Percentiles rank a stretch among this genome's conserved stretches.
Evolutionary conservation across 2,329 filamentous ascomycete species (phyloP).

Genomic region (Verticillium longisporum): DNA sequence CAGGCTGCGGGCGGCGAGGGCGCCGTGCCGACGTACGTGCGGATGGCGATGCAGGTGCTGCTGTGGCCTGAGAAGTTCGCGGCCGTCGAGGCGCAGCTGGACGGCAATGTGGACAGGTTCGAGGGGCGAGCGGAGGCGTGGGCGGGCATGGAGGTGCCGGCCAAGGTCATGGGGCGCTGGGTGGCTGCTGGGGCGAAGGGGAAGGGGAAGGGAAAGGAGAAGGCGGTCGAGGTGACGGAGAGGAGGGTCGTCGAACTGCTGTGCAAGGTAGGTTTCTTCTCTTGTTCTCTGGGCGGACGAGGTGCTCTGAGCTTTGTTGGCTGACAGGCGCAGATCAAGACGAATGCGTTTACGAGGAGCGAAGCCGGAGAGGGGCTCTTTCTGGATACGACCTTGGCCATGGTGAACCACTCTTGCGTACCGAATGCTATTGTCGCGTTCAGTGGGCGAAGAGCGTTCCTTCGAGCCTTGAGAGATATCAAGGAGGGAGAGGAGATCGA

Average conservation of each 20-base stretch:
- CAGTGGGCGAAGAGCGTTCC: constrained; percentile 38
- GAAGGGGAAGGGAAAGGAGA: too few relatives aligned
- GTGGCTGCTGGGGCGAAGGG: background rate
- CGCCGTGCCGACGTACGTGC: constrained; percentile 44
- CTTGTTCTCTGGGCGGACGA: background rate
- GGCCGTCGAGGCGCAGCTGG: constrained; percentile 28
- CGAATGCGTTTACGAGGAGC: constrained; percentile 53
- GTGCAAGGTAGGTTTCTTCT: constrained; percentile 39
- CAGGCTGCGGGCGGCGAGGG: constrained; percentile 12
- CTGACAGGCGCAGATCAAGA: constrained; percentile 41
- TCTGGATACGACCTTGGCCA: constrained; percentile 47
- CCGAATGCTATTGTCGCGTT: constrained; percentile 55
- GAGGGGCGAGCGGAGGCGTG: constrained; percentile 26
- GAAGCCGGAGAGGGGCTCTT: constrained; percentile 50
- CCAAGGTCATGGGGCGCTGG: constrained; percentile 14
- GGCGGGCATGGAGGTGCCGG: constrained; percentile 42
- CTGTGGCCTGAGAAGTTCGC: constrained; percentile 24
- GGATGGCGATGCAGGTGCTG: constrained; percentile 46
- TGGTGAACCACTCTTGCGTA: constrained; percentile 56
- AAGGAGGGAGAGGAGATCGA: constrained; percentile 47
- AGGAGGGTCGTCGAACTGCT: constrained; percentile 37
- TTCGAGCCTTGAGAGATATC: constrained; percentile 45
- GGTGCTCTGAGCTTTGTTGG: too few relatives aligned
- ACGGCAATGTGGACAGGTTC: constrained; percentile 38
- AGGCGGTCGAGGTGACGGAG: constrained; percentile 28